phyloP scores from a whole-genome alignment of 176 grass and related monocot species.

The barley (Hordeum vulgare) region DNA sequence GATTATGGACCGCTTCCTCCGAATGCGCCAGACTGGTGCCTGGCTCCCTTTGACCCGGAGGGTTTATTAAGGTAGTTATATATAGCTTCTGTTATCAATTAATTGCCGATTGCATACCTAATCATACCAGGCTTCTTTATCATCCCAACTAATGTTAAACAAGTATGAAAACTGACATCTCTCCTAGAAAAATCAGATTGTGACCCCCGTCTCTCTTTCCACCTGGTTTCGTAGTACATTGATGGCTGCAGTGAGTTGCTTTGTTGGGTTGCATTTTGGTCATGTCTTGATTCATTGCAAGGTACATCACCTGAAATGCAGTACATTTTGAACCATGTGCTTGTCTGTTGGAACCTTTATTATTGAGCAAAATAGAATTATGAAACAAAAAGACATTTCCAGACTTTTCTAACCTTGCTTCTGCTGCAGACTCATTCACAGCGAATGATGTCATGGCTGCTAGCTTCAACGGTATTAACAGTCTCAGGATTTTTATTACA shows the following conservation, averaged over 20 bases:
- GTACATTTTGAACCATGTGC: neutral
- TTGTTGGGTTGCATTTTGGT: conserved; percentile 88
- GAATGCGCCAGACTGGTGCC: conserved; percentile 78
- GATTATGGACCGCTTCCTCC: conserved; percentile 83
- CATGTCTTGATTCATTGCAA: conserved; percentile 78
- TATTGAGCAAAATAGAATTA: neutral
- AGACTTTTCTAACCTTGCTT: conserved; percentile 13
- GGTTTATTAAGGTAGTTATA: conserved; percentile 76
- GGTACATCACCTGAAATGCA: conserved; percentile 29
- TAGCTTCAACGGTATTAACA: conserved; percentile 50
- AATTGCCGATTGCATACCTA: neutral
- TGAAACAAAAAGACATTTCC: neutral
- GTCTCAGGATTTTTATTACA: conserved; percentile 58
- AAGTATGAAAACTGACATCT: conserved; percentile 5
- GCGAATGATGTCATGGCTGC: conserved; percentile 60
- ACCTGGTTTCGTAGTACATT: conserved; percentile 46
- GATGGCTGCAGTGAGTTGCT: conserved; percentile 82
- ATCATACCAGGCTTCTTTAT: neutral
- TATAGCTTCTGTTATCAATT: neutral
- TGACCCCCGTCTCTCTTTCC: neutral
- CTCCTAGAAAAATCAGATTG: neutral
- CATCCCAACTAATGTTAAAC: neutral
- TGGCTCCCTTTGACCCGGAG: conserved; percentile 91
- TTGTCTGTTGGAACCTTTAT: neutral
- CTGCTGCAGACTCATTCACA: conserved; percentile 54